Evolutionary conservation across 2,329 filamentous ascomycete genomes (phyloP), one percentile per base, ranked within the genome.

Genomic region (Arthrobotrys megalospora): DNA sequence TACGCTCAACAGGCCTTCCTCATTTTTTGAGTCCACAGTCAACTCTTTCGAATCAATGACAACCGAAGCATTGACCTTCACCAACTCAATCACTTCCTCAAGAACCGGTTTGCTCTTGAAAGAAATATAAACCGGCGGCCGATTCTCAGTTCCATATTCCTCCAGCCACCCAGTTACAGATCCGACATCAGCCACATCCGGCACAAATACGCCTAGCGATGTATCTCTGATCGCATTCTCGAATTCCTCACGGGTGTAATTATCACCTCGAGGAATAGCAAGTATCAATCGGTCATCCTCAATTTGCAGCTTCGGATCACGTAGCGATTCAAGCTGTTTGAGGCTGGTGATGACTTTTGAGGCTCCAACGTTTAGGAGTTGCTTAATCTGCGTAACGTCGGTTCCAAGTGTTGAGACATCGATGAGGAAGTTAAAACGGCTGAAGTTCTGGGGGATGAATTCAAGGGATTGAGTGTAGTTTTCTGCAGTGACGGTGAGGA

Each of bases 341-440:
- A 90, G 88, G 16, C 88, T 88, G 63, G 97, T 92, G 84, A 98
- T 96, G 79, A 96, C 91, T 83, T 91, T 96, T 65, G 90, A 89
- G 6, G 94, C 93, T 76, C 96, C 96, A 80, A 90, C 89, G 84
- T 99, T 93, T 70, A 99, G 89, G 41, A 98, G 88, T 55, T 92
- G 89, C 67, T 95, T 86, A 41, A 98, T 87, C 45, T 62, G 58
- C 80, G 96, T 92, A 80, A 94, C 91, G 69, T 87, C 86, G 10
- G 90, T 90, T 36, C 88, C 84, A 45, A 98, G 87, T 21, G 86
- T 85, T 3, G 92, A 91, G 63, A 91, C 93, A 82, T 97, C 93
- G 80, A 97, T 89, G 83, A 92, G 94, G 80, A 92, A 89, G 80
- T 87, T 84, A 66, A 89, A 88, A 7, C 85, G 84, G 67, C 86